Percentiles rank a stretch among this genome's conserved stretches.
Conservation (phyloP, 164 flowering plant species). For the Euptelea pleiosperma region DNA sequence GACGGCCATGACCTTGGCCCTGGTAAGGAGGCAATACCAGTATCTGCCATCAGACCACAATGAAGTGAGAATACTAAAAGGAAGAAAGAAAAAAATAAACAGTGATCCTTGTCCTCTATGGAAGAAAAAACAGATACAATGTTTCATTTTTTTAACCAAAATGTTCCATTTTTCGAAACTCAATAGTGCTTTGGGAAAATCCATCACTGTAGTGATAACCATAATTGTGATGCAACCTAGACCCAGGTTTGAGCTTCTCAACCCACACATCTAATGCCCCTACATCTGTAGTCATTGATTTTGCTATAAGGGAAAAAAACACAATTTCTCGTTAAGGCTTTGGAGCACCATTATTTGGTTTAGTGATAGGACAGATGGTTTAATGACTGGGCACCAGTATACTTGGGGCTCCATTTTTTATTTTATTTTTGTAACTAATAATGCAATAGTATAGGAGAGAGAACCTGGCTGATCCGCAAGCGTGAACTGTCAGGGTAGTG, state of each 20-base stretch:
- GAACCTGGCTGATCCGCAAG: conserved; percentile 87
- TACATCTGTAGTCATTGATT: too few species aligned
- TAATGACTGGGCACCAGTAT: background rate
- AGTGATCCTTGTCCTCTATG: too few species aligned
- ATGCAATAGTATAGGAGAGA: background rate
- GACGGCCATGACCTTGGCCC: conserved; percentile 72
- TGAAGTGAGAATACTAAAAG: background rate
- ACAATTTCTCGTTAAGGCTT: background rate
- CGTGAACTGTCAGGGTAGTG: conserved; percentile 73
- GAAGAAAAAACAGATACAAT: too few species aligned
- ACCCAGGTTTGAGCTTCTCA: too few species aligned
- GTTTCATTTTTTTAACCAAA: too few species aligned
- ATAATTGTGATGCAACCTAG: too few species aligned
- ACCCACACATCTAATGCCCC: too few species aligned
- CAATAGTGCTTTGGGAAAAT: too few species aligned
- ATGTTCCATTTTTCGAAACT: too few species aligned
- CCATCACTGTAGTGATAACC: too few species aligned
- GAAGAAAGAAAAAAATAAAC: background rate
- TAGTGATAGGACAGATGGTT: too few species aligned
- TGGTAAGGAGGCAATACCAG: conserved; percentile 85
- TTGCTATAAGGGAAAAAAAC: too few species aligned
- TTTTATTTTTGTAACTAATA: background rate
- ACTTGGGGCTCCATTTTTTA: background rate
- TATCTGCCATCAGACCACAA: conserved; percentile 49
- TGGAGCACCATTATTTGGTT: background rate